Percentiles rank a stretch among this genome's conserved stretches.
phyloP scores from a whole-genome alignment of 495 filamentous ascomycete species.

The Oidiodendron maius region DNA sequence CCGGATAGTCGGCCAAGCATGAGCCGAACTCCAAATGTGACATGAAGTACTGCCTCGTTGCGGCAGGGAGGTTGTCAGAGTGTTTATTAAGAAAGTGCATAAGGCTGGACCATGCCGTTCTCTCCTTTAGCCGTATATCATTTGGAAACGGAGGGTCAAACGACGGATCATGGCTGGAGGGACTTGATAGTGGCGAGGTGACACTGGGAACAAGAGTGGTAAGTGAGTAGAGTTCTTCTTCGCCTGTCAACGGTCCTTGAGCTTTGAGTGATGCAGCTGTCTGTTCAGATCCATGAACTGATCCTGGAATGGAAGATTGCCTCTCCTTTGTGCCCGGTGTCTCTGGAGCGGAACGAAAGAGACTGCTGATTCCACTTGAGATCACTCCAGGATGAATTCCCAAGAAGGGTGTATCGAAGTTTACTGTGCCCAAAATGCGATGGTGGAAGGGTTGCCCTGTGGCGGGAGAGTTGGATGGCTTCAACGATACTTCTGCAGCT shows the following conservation, averaged over 20 bases:
- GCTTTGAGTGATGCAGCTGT: conserved; percentile 10
- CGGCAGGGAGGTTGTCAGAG: conserved; percentile 57
- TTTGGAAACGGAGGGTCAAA: conserved; percentile 72
- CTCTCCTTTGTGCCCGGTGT: conserved; percentile 15
- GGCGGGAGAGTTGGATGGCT: conserved; percentile 33
- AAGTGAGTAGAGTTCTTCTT: conserved; percentile 10
- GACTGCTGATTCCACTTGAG: conserved; percentile 66
- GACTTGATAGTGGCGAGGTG: conserved; percentile 11
- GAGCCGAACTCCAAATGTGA: conserved; percentile 81
- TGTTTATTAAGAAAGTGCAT: conserved; percentile 80
- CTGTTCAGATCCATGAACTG: conserved; percentile 5
- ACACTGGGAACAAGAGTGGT: conserved; percentile 10
- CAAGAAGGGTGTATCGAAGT: conserved; percentile 80
- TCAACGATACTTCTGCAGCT: conserved; percentile 69
- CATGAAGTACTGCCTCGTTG: conserved; percentile 65
- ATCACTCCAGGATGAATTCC: conserved; percentile 89
- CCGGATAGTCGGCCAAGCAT: conserved; percentile 68
- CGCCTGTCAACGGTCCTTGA: conserved; percentile 12
- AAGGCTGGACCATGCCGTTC: conserved; percentile 59
- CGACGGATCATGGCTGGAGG: conserved; percentile 45
- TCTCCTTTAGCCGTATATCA: conserved; percentile 57
- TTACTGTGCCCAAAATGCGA: conserved; percentile 75
- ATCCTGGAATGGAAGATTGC: conserved; percentile 4
- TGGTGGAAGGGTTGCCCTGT: conserved; percentile 50
- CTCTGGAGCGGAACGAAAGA: conserved; percentile 58